Evolutionary conservation across 306 rosid genomes (phyloP).

Genomic region (Trifolium subterraneum): DNA sequence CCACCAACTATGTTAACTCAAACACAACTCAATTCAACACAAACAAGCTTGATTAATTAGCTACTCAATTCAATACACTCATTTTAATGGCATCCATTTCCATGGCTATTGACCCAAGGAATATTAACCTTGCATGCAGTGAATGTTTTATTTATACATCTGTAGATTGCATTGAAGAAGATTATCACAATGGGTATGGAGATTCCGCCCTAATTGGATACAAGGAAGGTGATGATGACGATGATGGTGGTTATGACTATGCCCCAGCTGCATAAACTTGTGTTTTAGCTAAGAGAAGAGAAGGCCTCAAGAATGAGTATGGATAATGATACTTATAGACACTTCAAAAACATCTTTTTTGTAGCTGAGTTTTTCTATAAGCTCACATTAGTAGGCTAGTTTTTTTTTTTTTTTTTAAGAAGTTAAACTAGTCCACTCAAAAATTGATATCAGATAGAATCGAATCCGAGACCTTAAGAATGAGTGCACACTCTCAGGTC

Average conservation of each 20-base stretch:
- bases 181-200: neutral
- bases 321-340: no score
- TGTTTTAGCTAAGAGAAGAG: no score
- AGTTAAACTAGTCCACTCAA: no score
- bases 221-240: neutral
- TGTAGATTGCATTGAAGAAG: neutral
- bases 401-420: no score
- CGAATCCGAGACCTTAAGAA: no score
- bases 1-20: neutral
- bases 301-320: no score
- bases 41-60: no score
- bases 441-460: no score
- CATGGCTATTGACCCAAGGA: neutral
- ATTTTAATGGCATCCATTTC: neutral
- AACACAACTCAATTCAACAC: neutral
- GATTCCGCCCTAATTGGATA: neutral
- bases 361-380: no score
- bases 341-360: no score
- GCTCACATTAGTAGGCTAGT: no score
- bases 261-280: neutral
- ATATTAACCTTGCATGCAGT: neutral
- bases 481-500: no score
- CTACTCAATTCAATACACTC: neutral
- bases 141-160: neutral
- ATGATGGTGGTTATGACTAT: slow-evolving; percentile 1